Evolutionary conservation across 2,329 filamentous ascomycete species (phyloP).

Genomic region (Anisogramma anomala): DNA sequence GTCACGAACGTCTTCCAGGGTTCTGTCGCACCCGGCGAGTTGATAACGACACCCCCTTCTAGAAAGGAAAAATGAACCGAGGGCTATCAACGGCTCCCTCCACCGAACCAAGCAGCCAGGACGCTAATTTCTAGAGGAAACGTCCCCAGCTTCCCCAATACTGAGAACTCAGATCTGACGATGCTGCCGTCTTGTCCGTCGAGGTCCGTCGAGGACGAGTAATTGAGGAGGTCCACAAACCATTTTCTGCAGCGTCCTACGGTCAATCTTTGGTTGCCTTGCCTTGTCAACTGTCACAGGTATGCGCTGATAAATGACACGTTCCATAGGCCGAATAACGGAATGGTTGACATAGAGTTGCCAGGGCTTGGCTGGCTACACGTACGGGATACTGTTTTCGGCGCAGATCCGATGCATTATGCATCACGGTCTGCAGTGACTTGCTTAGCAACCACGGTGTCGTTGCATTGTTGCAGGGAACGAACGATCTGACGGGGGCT

Average conservation of each 20-base stretch:
- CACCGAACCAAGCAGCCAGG: slow-evolving; percentile 7
- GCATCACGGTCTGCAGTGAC: background rate
- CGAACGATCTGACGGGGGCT: too few relatives aligned
- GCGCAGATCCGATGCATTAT: background rate
- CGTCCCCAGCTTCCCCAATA: background rate
- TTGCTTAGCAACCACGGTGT: background rate
- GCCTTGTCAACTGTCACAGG: too few relatives aligned
- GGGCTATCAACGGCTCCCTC: slow-evolving; percentile 10
- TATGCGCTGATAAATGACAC: slow-evolving; percentile 1
- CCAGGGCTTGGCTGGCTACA: background rate
- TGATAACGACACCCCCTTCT: slow-evolving; percentile 10
- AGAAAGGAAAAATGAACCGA: slow-evolving; percentile 4
- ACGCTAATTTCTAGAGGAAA: background rate
- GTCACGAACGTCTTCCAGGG: slow-evolving; percentile 6
- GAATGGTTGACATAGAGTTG: too few relatives aligned
- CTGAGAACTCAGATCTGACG: slow-evolving; percentile 4
- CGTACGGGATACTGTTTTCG: too few relatives aligned
- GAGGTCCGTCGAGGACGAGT: background rate
- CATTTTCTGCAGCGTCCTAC: background rate
- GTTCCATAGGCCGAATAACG: too few relatives aligned
- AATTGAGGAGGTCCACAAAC: slow-evolving; percentile 3
- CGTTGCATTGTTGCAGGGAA: background rate
- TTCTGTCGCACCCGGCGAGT: slow-evolving; percentile 9
- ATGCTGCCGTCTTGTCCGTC: background rate
- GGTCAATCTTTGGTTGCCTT: too few relatives aligned